A percentile compares a stretch with the other conserved stretches of the same genome.
Evolutionary conservation across 371 early-diverging fungal genomes (phyloP).

Genomic region (Apophysomyces ossiformis): DNA sequence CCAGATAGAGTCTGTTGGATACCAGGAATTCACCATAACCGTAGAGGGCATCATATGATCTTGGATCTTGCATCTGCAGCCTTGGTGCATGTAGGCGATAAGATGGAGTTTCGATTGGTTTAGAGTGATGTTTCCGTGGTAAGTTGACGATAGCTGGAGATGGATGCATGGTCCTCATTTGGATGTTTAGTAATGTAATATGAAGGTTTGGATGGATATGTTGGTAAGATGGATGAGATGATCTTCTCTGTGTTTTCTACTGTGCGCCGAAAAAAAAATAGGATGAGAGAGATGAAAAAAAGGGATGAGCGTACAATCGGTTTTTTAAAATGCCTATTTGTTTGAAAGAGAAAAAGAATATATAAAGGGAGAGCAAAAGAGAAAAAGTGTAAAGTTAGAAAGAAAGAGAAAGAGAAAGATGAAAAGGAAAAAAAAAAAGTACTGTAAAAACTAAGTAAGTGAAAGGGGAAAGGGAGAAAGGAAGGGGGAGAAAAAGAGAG

Average conservation of each 20-base stretch:
- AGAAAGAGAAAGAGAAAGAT: neutral
- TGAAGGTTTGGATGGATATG: neutral
- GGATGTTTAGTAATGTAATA: neutral
- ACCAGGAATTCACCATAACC: conserved; percentile 17
- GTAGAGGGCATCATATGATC: neutral
- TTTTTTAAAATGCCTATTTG: neutral
- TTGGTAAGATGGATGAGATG: neutral
- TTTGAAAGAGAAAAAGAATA: neutral
- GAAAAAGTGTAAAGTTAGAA: neutral
- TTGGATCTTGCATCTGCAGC: conserved; percentile 4
- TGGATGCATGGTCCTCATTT: neutral
- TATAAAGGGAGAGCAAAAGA: neutral
- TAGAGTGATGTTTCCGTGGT: neutral
- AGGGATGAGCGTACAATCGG: neutral
- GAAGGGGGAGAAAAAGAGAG: neutral
- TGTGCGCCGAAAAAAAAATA: too few relatives aligned
- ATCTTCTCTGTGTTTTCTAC: neutral
- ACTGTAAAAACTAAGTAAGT: neutral
- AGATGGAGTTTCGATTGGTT: neutral
- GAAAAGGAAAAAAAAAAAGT: neutral
- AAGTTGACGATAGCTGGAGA: neutral
- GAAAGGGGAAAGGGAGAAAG: neutral
- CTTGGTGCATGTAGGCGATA: conserved; percentile 2
- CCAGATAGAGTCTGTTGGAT: conserved; percentile 29
- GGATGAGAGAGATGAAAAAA: too few relatives aligned